Conservation (phyloP, 306 rosid species). For the Quercus parvula region DNA sequence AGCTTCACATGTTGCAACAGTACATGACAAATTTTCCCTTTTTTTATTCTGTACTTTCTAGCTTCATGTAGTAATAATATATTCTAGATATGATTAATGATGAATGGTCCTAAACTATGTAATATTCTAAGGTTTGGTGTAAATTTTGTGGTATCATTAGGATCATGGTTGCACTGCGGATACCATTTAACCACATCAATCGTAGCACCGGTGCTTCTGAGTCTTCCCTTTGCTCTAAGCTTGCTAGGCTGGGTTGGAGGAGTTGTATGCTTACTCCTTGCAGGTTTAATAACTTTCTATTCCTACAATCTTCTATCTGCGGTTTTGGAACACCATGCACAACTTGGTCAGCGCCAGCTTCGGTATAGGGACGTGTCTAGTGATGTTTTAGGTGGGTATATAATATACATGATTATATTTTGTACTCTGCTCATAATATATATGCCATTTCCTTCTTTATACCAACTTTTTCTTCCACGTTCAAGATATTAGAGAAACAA, state of each 20-base stretch:
- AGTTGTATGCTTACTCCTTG: conserved; percentile 46
- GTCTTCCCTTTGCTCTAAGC: conserved; percentile 59
- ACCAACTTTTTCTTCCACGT: too few species aligned
- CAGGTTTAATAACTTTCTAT: conserved; percentile 57
- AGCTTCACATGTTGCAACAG: background rate
- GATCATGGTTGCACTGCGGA: conserved; percentile 89
- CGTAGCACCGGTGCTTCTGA: conserved; percentile 62
- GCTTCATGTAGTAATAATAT: background rate
- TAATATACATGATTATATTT: too few species aligned
- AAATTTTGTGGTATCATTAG: conserved; percentile 23
- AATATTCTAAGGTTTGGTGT: too few species aligned
- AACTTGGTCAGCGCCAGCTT: conserved; percentile 64
- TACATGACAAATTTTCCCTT: background rate
- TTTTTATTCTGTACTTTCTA: background rate
- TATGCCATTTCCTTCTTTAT: too few species aligned
- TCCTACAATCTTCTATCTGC: conserved; percentile 69
- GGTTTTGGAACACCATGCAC: conserved; percentile 71
- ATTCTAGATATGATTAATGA: background rate
- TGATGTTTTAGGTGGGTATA: conserved; percentile 48
- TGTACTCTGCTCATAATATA: too few species aligned
- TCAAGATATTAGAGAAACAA: too few species aligned
- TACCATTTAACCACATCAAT: conserved; percentile 83
- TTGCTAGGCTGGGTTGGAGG: conserved; percentile 84
- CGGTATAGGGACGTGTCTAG: conserved; percentile 72
- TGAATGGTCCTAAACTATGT: background rate